Conservation (phyloP, 1,284 basidiomycete species). For the Irpex rosettiformis region DNA sequence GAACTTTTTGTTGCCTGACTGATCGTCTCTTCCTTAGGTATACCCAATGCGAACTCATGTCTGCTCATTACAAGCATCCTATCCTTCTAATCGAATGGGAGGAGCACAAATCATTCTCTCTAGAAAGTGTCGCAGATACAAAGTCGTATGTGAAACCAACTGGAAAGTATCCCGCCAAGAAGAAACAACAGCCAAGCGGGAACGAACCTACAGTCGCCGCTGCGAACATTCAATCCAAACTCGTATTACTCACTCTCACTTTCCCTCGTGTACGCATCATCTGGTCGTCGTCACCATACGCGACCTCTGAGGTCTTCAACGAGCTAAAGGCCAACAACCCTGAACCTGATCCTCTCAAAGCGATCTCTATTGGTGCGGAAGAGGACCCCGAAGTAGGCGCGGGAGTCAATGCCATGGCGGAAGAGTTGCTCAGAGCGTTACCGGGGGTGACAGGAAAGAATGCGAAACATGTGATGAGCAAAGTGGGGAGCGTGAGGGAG, state of each 20-base stretch:
- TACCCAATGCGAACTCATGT: constrained; percentile 97
- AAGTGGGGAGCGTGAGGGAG: constrained; percentile 73
- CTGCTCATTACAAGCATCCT: constrained; percentile 91
- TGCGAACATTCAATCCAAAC: constrained; percentile 78
- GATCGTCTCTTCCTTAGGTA: constrained; percentile 58
- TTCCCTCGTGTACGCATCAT: constrained; percentile 93
- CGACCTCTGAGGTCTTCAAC: constrained; percentile 88
- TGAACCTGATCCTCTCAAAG: constrained; percentile 79
- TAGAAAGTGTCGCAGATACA: constrained; percentile 67
- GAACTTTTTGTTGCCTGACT: background rate
- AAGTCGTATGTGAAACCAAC: constrained; percentile 61
- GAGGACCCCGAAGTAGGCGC: constrained; percentile 62
- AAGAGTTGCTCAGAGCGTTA: constrained; percentile 70
- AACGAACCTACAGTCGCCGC: constrained; percentile 35
- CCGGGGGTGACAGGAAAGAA: constrained; percentile 87
- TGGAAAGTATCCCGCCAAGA: constrained; percentile 53
- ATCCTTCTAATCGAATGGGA: constrained; percentile 98
- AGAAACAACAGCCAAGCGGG: constrained; percentile 39
- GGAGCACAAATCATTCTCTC: constrained; percentile 92
- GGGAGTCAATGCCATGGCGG: constrained; percentile 69
- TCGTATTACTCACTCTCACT: constrained; percentile 84
- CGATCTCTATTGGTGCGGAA: constrained; percentile 79
- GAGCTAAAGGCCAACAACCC: constrained; percentile 85
- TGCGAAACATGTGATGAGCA: constrained; percentile 80
- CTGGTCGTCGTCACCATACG: constrained; percentile 95